A percentile compares a stretch with the other conserved stretches of the same genome.
Conservation (phyloP, 163 green algal species). For the Prototheca wickerhamii region DNA sequence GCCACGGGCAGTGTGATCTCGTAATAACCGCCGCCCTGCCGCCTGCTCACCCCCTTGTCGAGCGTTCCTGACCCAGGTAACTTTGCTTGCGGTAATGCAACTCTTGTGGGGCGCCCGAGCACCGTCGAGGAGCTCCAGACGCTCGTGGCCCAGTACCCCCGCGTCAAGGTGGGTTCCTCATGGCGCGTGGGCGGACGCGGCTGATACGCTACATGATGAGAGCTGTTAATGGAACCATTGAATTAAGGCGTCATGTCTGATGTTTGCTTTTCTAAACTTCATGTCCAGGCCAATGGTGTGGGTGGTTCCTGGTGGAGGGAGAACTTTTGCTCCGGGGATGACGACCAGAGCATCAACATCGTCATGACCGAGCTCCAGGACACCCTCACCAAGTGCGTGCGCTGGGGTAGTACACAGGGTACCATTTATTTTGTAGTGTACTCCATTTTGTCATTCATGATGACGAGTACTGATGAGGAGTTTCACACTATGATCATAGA, state of each 20-base stretch:
- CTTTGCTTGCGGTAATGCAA: slow-evolving; percentile 16
- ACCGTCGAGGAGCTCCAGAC: slow-evolving; percentile 19
- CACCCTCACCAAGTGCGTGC: slow-evolving; percentile 21
- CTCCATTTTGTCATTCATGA: too few relatives aligned
- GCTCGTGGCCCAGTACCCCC: slow-evolving; percentile 9
- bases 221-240: too few relatives aligned
- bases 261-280: not conserved
- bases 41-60: not conserved
- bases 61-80: not conserved
- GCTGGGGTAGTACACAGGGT: too few relatives aligned
- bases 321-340: slow-evolving; percentile 26
- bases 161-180: slow-evolving; percentile 1
- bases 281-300: slow-evolving; percentile 31
- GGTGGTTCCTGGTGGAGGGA: slow-evolving; percentile 48
- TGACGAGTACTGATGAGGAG: too few relatives aligned
- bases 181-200: not conserved
- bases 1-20: not conserved
- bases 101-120: slow-evolving; percentile 23
- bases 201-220: too few relatives aligned
- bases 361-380: slow-evolving; percentile 49
- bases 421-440: not conserved
- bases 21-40: not conserved
- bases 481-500: too few relatives aligned
- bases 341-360: slow-evolving; percentile 43
- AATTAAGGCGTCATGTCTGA: not conserved